phyloP scores from a whole-genome alignment of 1,284 basidiomycete species.

The Coniferiporia sulphurascens region DNA sequence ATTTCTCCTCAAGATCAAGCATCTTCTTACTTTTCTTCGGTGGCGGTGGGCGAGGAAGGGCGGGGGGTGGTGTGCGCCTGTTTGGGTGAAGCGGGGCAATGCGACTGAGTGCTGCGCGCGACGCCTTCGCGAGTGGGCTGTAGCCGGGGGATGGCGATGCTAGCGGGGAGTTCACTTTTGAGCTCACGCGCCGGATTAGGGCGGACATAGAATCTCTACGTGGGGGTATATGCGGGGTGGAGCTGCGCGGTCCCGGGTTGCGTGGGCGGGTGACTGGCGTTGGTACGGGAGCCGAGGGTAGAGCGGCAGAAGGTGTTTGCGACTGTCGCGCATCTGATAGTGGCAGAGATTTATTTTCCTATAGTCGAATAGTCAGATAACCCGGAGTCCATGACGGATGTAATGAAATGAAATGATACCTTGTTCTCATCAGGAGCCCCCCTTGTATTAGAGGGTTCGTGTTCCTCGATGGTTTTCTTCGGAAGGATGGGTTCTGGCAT shows the following conservation, averaged over 20 bases:
- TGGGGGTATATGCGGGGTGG: conserved; percentile 42
- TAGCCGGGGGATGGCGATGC: conserved; percentile 31
- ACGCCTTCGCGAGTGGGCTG: conserved; percentile 61
- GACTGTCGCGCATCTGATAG: not conserved
- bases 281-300: conserved; percentile 1
- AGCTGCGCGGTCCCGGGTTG: conserved; percentile 19
- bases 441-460: conserved; percentile 3
- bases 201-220: conserved; percentile 48
- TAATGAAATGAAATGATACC: not conserved
- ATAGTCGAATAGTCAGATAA: not conserved
- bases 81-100: conserved; percentile 74
- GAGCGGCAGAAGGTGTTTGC: conserved; percentile 10
- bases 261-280: not conserved
- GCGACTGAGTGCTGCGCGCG: conserved; percentile 51
- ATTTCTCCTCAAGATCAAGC: conserved; percentile 65
- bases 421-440: conserved; percentile 6
- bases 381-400: not conserved
- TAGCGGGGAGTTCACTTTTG: conserved; percentile 60
- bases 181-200: conserved; percentile 65
- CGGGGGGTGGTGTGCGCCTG: conserved; percentile 62
- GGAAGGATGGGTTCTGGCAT: no score
- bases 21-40: conserved; percentile 74
- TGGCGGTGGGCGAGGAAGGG: conserved; percentile 57
- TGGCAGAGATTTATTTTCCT: conserved; percentile 6
- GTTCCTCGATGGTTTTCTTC: conserved; percentile 14